Conservation (phyloP, 768 basidiomycete genomes). For the Boletellus emodensis region DNA sequence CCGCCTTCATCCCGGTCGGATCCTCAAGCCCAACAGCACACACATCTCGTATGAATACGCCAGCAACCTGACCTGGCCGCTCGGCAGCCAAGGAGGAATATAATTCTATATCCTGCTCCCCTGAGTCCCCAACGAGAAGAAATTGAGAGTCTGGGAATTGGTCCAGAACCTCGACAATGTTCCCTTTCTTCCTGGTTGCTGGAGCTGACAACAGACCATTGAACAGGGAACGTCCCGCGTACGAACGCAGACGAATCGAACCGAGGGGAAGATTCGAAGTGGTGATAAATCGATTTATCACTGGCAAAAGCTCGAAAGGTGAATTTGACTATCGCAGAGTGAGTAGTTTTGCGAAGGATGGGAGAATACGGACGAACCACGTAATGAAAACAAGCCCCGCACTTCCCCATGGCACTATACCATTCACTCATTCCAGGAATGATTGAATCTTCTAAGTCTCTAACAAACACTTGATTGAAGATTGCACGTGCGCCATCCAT, state of each 20-base stretch:
- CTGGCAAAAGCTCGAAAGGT: constrained; percentile 78
- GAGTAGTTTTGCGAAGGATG: neutral
- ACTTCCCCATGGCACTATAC: constrained; percentile 64
- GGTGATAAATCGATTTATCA: constrained; percentile 71
- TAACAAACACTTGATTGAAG: constrained; percentile 91
- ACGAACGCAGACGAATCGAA: constrained; percentile 79
- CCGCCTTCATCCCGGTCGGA: constrained; percentile 49
- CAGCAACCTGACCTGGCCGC: constrained; percentile 65
- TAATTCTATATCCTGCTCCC: constrained; percentile 93
- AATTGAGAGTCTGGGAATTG: constrained; percentile 73
- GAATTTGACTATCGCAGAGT: constrained; percentile 68
- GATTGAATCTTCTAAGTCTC: constrained; percentile 70
- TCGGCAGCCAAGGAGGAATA: constrained; percentile 75
- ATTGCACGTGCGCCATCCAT: constrained; percentile 72
- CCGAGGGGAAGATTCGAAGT: constrained; percentile 68
- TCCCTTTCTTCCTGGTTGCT: constrained; percentile 76
- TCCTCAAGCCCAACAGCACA: constrained; percentile 46
- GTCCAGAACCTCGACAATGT: constrained; percentile 73
- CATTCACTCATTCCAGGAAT: constrained; percentile 83
- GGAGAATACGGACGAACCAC: constrained; percentile 53
- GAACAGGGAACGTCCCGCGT: constrained; percentile 79
- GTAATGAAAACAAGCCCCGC: constrained; percentile 81
- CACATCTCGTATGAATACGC: constrained; percentile 82
- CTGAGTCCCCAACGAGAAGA: constrained; percentile 86
- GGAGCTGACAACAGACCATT: constrained; percentile 79